phyloP scores from a whole-genome alignment of 441 rosid species.

The Erysimum pusillum region DNA sequence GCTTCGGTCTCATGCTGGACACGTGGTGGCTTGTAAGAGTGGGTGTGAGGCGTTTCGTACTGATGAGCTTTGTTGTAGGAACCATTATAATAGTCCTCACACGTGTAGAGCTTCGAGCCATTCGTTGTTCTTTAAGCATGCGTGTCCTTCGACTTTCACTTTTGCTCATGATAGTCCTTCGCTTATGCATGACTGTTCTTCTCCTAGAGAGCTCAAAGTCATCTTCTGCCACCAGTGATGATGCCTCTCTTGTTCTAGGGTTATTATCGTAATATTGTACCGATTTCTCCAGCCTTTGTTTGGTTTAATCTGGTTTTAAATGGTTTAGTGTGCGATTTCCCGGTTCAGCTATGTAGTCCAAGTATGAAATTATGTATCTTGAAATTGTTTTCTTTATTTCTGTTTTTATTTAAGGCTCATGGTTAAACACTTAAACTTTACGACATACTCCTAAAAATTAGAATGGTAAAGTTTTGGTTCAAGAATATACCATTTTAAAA shows the following conservation, averaged over 20 bases:
- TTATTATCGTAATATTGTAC: background rate
- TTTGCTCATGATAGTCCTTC: slow-evolving; percentile 78
- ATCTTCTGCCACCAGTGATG: slow-evolving; percentile 86
- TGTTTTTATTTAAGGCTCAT: background rate
- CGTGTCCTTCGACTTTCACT: slow-evolving; percentile 74
- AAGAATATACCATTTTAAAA: background rate
- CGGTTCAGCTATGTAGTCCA: slow-evolving; percentile 33
- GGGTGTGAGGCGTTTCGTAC: slow-evolving; percentile 69
- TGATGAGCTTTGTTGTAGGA: slow-evolving; percentile 72
- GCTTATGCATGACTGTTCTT: slow-evolving; percentile 84
- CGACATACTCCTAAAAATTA: too few relatives aligned
- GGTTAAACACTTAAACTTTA: background rate
- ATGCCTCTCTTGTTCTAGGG: background rate
- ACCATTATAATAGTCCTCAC: slow-evolving; percentile 63
- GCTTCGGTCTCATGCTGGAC: slow-evolving; percentile 52
- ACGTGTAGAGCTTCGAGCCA: slow-evolving; percentile 65
- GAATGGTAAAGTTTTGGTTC: background rate
- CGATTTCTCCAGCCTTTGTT: slow-evolving; percentile 1
- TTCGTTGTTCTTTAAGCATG: slow-evolving; percentile 66
- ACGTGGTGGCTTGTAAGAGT: slow-evolving; percentile 71
- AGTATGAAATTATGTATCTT: slow-evolving; percentile 30
- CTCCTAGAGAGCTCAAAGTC: slow-evolving; percentile 91
- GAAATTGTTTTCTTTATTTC: background rate
- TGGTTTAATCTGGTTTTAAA: slow-evolving; percentile 28
- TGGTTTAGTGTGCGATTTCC: slow-evolving; percentile 40